Evolutionary conservation across 2,329 filamentous ascomycete genomes (phyloP).

Genomic region (Fusarium udum): DNA sequence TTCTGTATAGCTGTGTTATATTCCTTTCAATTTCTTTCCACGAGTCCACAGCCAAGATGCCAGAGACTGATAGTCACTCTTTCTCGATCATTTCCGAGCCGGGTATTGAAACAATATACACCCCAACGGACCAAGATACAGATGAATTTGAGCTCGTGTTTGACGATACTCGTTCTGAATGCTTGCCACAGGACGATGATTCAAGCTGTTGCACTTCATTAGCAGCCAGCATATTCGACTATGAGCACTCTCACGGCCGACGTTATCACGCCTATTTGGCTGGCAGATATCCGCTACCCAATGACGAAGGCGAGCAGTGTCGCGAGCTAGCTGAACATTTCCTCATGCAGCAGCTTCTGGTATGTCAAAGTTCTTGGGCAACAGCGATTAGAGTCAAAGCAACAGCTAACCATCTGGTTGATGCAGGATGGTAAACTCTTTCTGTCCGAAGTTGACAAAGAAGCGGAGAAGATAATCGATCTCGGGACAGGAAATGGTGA

Average conservation of each 20-base stretch:
- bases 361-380: conserved; percentile 28
- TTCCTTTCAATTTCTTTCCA: not conserved
- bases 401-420: not conserved
- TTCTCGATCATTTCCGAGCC: conserved; percentile 46
- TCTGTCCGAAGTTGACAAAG: conserved; percentile 51
- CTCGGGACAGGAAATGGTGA: conserved; percentile 61
- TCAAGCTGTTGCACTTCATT: conserved; percentile 48
- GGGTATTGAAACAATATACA: conserved; percentile 38
- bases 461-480: conserved; percentile 56
- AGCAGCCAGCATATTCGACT: conserved; percentile 46
- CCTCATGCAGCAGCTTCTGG: conserved; percentile 56
- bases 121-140: conserved; percentile 43
- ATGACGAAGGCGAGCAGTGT: conserved; percentile 57
- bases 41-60: conserved; percentile 22
- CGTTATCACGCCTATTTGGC: conserved; percentile 56
- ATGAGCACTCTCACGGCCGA: conserved; percentile 48
- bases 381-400: not conserved
- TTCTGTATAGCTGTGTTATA: not conserved
- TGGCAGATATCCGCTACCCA: conserved; percentile 58
- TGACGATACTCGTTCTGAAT: conserved; percentile 35
- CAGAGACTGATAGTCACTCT: conserved; percentile 41
- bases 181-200: conserved; percentile 35
- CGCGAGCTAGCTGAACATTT: conserved; percentile 58
- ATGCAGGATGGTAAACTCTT: conserved; percentile 52
- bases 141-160: conserved; percentile 46